Percentiles rank a stretch among this genome's conserved stretches.
phyloP scores from a whole-genome alignment of 31 red algal genomes.

The Porphyra umbilicalis region DNA sequence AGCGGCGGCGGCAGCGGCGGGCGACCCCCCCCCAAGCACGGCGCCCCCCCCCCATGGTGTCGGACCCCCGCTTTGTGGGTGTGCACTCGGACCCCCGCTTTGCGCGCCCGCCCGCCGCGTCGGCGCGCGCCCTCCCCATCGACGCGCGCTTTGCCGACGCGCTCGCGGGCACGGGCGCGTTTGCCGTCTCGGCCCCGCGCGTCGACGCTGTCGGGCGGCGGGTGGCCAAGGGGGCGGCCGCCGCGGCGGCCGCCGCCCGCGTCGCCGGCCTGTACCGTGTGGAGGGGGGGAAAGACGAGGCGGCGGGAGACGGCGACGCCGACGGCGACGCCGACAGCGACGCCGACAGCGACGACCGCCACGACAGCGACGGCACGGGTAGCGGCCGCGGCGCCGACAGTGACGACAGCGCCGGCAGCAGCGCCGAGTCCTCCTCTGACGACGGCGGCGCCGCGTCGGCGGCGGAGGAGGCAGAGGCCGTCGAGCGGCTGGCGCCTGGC shows the following conservation, averaged over 20 bases:
- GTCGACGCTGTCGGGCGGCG: constrained; percentile 39
- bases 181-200: constrained; percentile 18
- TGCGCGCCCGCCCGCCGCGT: constrained; percentile 25
- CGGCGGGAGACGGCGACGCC: not conserved
- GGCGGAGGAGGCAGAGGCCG: constrained; percentile 8
- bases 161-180: constrained; percentile 22
- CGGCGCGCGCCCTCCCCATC: constrained; percentile 7
- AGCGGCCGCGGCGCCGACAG: not conserved
- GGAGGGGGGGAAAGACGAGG: constrained; percentile 1
- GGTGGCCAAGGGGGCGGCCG: constrained; percentile 4
- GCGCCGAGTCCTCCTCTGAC: not conserved
- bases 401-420: not conserved
- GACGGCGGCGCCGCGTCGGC: not conserved
- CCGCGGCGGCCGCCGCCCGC: not conserved
- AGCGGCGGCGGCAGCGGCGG: not conserved
- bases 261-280: not conserved
- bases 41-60: not conserved
- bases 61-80: constrained; percentile 34
- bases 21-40: not conserved
- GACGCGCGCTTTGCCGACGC: constrained; percentile 35
- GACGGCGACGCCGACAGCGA: constrained; percentile 20
- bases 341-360: constrained; percentile 2
- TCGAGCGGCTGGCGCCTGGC: constrained; percentile 51
- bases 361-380: not conserved
- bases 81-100: constrained; percentile 43